A percentile compares a stretch with the other conserved stretches of the same genome.
Conservation (phyloP, 2,329 filamentous ascomycete species). For the Lachnellula willkommii region DNA sequence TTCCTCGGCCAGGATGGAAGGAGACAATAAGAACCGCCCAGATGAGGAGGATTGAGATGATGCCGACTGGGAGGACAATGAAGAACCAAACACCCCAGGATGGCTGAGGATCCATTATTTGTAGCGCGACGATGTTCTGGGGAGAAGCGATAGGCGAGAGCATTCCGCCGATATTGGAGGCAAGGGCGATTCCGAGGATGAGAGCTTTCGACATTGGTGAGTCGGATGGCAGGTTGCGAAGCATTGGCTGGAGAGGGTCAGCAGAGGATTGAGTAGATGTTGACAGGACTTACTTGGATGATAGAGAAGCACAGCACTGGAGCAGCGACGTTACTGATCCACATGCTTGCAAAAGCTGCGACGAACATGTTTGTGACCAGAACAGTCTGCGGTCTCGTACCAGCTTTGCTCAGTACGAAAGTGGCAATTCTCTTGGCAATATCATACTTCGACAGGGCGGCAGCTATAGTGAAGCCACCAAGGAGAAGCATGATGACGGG, state of each 20-base stretch:
- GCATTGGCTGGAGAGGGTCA: conserved; percentile 60
- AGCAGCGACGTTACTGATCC: conserved; percentile 96
- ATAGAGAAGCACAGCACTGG: conserved; percentile 97
- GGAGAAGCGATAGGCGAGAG: conserved; percentile 95
- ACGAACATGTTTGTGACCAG: conserved; percentile 98
- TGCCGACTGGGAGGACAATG: conserved; percentile 84
- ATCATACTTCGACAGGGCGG: conserved; percentile 91
- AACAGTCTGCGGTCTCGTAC: conserved; percentile 82
- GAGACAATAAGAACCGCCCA: conserved; percentile 81
- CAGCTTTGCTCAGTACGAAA: conserved; percentile 92
- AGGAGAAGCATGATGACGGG: conserved; percentile 97
- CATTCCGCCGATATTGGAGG: conserved; percentile 93
- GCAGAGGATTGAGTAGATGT: not conserved
- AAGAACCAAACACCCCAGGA: conserved; percentile 98
- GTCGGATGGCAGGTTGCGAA: conserved; percentile 84
- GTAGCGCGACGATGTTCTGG: conserved; percentile 92
- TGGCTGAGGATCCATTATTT: conserved; percentile 88
- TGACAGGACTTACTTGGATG: conserved; percentile 63
- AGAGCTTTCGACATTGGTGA: conserved; percentile 93
- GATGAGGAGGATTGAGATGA: conserved; percentile 80
- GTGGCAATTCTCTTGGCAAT: conserved; percentile 97
- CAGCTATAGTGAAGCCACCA: conserved; percentile 92
- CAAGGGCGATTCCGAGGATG: conserved; percentile 89
- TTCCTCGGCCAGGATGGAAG: conserved; percentile 80
- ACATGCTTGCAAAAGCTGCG: conserved; percentile 95